Evolutionary conservation across 257 asterid species (phyloP).

Genomic region (Mentha longifolia): DNA sequence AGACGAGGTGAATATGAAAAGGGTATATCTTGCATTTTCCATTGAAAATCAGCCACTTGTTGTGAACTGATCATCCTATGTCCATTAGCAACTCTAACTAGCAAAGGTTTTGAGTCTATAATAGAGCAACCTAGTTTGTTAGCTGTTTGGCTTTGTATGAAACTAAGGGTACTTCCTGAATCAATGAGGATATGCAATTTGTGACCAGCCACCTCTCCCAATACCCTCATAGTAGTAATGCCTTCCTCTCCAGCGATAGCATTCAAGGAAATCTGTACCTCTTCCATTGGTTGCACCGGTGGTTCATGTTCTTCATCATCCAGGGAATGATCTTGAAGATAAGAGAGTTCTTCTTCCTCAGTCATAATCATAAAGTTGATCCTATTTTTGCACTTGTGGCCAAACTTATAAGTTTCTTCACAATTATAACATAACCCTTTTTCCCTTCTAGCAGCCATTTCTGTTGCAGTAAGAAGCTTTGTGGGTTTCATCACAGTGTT

Average conservation of each 20-base stretch:
- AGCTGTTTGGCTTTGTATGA: background rate
- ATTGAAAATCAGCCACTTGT: background rate
- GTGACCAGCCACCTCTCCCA: background rate
- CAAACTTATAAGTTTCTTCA: background rate
- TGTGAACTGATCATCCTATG: background rate
- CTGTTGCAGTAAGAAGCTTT: background rate
- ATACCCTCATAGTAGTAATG: background rate
- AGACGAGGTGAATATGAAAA: background rate
- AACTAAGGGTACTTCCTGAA: background rate
- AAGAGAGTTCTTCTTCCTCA: background rate
- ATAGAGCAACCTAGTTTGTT: background rate
- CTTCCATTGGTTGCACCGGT: background rate
- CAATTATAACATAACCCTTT: too few relatives aligned
- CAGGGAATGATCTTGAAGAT: background rate
- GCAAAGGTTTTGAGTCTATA: background rate
- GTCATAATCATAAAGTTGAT: background rate
- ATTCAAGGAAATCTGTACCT: background rate
- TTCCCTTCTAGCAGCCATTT: conserved; percentile 1
- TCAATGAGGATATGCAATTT: background rate
- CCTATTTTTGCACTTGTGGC: background rate
- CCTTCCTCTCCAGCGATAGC: background rate
- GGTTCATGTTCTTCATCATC: background rate
- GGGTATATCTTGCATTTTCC: background rate
- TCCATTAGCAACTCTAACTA: background rate
- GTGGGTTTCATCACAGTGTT: too few relatives aligned